Evolutionary conservation across 176 grass and related monocot genomes (phyloP), one percentile per base, ranked within the genome.

Genomic region (Bolboschoenus planiculmis): DNA sequence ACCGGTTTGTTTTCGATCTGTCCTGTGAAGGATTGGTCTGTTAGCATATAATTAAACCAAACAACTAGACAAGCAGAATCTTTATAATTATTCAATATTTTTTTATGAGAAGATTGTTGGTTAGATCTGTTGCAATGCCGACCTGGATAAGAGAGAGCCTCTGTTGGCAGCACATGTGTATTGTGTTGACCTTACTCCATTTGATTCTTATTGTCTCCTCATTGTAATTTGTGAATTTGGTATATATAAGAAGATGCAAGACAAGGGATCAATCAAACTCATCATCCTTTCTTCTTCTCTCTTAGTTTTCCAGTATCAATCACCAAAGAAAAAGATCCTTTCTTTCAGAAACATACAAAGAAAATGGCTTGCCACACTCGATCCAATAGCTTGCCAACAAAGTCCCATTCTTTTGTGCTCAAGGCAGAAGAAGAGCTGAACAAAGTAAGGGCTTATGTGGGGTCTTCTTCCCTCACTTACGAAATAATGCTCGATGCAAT

Each of bases 351-450:
- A 43, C 7, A 23, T 1, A 57, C 10, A 48, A 88, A 10, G 7
- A 68, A 84, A 27, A 82, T 76, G 79, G 59, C 83, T 24, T 63
- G 24, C 51, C 83, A 77, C 31, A 3, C 79, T 15, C 83, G 76
- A 61, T 88, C 87, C 16, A 75, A 59, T 60, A 88, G 87, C 77
- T 53, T 88, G 87, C 87, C 87, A 0, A 4, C 83, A 6, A 54
- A 4, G 4, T 51, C 83, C 4, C 77, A 85, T 48, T 59, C 87
- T 4, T 37, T 75, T 39, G 37, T 76, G 3, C 62, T 88, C 39
- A 88, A 80, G 46, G 83, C 72, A 4, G 87, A 88, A 64, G 83
- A 84, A 13, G 78, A 85, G 33, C 31, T 88, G 16, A 47, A 20
- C 16, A 78, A 82, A 80, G 15, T 82, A 15, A 76, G 83, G 27